Evolutionary conservation across 139 green algal species (phyloP).

Genomic region (Penium margaritaceum): DNA sequence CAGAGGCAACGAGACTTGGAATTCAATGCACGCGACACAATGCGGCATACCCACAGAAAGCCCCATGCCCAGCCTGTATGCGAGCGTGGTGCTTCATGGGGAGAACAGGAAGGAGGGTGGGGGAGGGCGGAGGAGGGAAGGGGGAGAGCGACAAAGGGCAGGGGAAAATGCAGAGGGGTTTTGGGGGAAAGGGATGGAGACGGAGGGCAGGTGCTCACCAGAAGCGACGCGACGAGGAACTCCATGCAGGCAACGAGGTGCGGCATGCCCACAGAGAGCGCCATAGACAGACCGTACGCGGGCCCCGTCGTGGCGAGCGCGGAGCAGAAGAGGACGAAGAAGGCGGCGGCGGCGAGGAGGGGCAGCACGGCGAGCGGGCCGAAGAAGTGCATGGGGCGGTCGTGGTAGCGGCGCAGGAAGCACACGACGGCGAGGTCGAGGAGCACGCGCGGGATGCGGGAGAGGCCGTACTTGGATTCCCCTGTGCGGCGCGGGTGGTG

Average conservation of each 20-base stretch:
- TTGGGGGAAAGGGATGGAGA: too few relatives aligned
- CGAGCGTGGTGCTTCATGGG: too few relatives aligned
- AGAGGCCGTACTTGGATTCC: conserved; percentile 46
- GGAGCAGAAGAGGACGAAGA: neutral
- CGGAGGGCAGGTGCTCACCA: too few relatives aligned
- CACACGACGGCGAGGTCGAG: conserved; percentile 43
- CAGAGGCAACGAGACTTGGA: too few relatives aligned
- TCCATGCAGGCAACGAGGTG: conserved; percentile 18
- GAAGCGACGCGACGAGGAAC: conserved; percentile 23
- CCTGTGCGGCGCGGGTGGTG: conserved; percentile 37
- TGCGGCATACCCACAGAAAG: too few relatives aligned
- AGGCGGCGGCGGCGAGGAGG: conserved; percentile 7
- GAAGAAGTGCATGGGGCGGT: conserved; percentile 46
- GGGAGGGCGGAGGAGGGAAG: too few relatives aligned
- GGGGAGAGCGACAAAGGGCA: too few relatives aligned
- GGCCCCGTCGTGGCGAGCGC: neutral
- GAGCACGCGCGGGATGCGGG: conserved; percentile 40
- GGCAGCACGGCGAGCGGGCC: conserved; percentile 21
- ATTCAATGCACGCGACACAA: too few relatives aligned
- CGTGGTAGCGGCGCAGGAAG: conserved; percentile 41
- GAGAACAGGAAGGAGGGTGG: too few relatives aligned
- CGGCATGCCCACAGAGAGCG: neutral
- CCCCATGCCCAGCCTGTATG: too few relatives aligned
- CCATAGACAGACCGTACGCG: conserved; percentile 21
- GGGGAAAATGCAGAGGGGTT: too few relatives aligned